Evolutionary conservation across 2,329 filamentous ascomycete species (phyloP), one percentile per base, ranked within the genome.

Genomic region (Neonectria coccinea): DNA sequence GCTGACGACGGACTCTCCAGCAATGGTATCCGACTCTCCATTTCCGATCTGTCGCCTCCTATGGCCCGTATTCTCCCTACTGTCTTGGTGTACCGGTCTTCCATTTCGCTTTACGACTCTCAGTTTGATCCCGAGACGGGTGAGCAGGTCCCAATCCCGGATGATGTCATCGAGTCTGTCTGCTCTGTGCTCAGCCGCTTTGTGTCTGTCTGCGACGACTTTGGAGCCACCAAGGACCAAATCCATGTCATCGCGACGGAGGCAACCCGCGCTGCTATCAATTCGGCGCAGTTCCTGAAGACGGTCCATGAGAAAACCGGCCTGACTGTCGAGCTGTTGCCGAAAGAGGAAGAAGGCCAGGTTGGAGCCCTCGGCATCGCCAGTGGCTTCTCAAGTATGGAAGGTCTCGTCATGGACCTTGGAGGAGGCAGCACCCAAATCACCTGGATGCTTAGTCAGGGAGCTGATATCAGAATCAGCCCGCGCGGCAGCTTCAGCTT

Each of bases 11-110:
- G 5, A 3, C 25, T 45, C 9, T 25, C 1, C 29, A 87, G 89
- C 78, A 92, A 92, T 79, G 90, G 90, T 64, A 91, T 92, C 66
- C 89, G 90, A 41, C 91, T 92, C 79, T 91, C 89, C 10, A 89
- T 92, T 63, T 74, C 76, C 20, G 76, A 77, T 53, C 64, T 77
- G 22, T 75, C 76, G 14, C 57, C 86, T 10, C 81, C 83, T 5
- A 86, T 86, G 20, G 83, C 88, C 10, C 86, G 90, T 29, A 86
- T 88, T 53, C 80, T 92, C 59, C 90, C 90, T 2, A 79, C 78
- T 9, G 69, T 80, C 31, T 61, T 76, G 39, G 64, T 74, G 9
- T 77, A 77, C 31, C 74, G 76, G 16, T 74, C 73, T 5, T 71
- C 70, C 11, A 77, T 77, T 55, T 77, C 76, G 7, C 64, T 77